Evolutionary conservation across 805 yeast species (phyloP), one percentile per base, ranked within the genome.

Genomic region (Starmerella sirachaensis): DNA sequence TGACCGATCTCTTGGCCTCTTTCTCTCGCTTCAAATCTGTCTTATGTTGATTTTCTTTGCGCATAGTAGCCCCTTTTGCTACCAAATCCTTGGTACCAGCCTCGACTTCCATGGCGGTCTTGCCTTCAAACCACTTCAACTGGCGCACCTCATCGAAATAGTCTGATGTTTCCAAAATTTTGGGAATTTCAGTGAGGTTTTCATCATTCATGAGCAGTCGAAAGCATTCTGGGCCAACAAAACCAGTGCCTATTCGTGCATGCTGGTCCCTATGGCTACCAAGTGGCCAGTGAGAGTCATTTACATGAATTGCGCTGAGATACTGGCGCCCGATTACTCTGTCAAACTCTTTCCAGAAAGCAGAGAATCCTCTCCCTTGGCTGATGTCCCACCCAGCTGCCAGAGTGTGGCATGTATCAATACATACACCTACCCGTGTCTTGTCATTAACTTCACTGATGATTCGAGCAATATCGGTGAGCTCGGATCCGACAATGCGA

Each of bases 351-450:
- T 63, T 57, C 93, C 95, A 80, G 57, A 91, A 86, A 30, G 61
- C 59, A 8, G 66, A 64, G 60, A 76, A 81, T 11, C 62, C 55
- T 21, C 66, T 73, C 41, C 68, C 69, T 13, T 69, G 68, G n/a
- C 76, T 60, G 31, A 91, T 68, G 54, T 91, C 96, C 56, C 82
- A 86, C 1, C 98, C 98, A 1, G 97, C 94, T 1, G 97, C 95
- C 64, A 82, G 85, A 0, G 94, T 68, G 58, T 91, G 98, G 56
- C 98, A 91, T 0, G 97, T 91, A 57, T 91, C 98, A 12, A 91
- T 68, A 56, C 98, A 91, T 1, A 91, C 94, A 4, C 98, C 97
- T n/a, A 91, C 77, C 40, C 98, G 67, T 1, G 61, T 55, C 57
- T 86, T 86, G 53, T 85, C 72, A 1, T 84, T 79, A n/a, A 91